phyloP scores from a whole-genome alignment of 345 rosid genomes.

The Salix dunnii region DNA sequence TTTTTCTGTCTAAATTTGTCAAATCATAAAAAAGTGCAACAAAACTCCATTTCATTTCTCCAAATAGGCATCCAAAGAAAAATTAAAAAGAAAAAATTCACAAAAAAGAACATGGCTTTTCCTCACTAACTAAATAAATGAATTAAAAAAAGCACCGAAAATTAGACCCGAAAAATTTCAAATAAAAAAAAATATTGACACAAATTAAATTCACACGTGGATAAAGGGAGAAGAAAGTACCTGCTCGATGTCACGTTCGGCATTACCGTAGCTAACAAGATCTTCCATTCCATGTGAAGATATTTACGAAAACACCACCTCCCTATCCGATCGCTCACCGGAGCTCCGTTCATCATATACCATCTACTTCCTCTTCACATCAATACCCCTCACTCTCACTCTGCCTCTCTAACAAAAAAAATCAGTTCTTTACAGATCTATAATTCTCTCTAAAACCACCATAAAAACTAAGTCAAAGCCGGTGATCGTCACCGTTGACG shows the following conservation, averaged over 20 bases:
- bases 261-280: conserved; percentile 86
- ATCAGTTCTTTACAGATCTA: conserved; percentile 14
- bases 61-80: neutral
- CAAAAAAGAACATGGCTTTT: neutral
- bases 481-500: conserved; percentile 18
- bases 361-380: conserved; percentile 23
- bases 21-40: neutral
- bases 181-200: neutral
- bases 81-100: neutral
- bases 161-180: neutral
- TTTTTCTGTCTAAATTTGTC: neutral
- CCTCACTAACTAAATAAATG: neutral
- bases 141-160: neutral
- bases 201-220: neutral
- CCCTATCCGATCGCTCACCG: conserved; percentile 74
- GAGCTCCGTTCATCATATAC: conserved; percentile 84
- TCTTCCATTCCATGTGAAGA: conserved; percentile 99
- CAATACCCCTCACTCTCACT: neutral
- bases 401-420: neutral
- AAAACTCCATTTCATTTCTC: neutral
- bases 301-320: conserved; percentile 53
- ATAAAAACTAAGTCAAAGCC: conserved; percentile 13
- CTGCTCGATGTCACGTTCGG: conserved; percentile 83
- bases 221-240: conserved; percentile 27
- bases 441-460: neutral